Base-by-base conservation (phyloP, 2,329 filamentous ascomycete genomes). In the Colletotrichum nymphaeae region DNA sequence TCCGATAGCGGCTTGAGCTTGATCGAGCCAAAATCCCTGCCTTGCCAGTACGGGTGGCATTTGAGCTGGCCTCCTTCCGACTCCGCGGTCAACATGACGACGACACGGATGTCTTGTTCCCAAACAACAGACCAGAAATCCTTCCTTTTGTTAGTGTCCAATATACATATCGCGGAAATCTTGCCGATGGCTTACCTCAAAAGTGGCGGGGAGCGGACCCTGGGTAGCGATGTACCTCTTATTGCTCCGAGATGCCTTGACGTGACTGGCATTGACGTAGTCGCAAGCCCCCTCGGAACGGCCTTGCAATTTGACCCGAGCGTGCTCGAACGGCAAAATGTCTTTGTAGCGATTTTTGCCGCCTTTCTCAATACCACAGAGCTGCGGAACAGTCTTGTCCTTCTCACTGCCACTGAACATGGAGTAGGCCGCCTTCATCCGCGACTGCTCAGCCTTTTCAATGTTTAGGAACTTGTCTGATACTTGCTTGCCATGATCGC, bases 81-180 rank as follows among this genome's bases (percentile, higher is more conserved):
- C 82, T 98, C 96, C 2, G 97, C 96, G 6, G 97, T 99, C 76
- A 99, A 88, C 93, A 98, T 98, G 76, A 98, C 95, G 74, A 99
- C 93, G 30, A 98, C 94, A 64, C 96, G 93, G 4, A 97, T 93
- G 80, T 98, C 95, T 82, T 98, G 94, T 80, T 98, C 95, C 97
- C 97, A 99, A 35, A 98, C 89, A 12, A 98, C 93, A 73, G 95
- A 96, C 97, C 97, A 99, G 80, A 99, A 99, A 82, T 99, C 97
- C 94, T 97, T 76, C 3, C 63, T 37, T 24, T 7, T 24, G 22
- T 68, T 42, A 52, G 65, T 53, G 28, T n/a, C 32, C 5, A 0
- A 14, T 58, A 2, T 1, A 16, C 42, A 12, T 14, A 42, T n/a
- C 22, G 24, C 30, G 22, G 22, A 9, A 8, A 37, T 22, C 2